Conservation (phyloP, 129 eudicot genomes). For the Sambucus nigra region DNA sequence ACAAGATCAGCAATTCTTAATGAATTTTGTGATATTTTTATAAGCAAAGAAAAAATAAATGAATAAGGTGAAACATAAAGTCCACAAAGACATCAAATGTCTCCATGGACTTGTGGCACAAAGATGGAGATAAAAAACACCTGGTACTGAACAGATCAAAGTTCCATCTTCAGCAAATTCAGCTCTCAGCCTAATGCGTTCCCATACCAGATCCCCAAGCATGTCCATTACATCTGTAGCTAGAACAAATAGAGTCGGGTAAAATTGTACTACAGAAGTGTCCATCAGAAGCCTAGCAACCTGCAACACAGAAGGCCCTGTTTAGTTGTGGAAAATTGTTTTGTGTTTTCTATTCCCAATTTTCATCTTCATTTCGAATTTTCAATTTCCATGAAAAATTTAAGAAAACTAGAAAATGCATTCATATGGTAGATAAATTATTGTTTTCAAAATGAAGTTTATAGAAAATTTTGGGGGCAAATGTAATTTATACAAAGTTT, state of each 20-base stretch:
- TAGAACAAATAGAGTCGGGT: conserved; percentile 70
- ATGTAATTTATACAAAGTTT: too few relatives aligned
- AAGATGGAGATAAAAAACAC: conserved; percentile 18
- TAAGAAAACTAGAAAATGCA: too few relatives aligned
- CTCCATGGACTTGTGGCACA: background rate
- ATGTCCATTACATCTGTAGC: conserved; percentile 76
- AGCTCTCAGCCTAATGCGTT: conserved; percentile 56
- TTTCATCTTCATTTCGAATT: too few relatives aligned
- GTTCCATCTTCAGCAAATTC: conserved; percentile 58
- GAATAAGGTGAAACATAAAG: background rate
- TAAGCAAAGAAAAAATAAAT: background rate
- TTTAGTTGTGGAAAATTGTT: too few relatives aligned
- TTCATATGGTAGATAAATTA: too few relatives aligned
- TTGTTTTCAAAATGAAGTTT: too few relatives aligned
- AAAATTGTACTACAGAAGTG: conserved; percentile 63
- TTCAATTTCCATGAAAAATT: too few relatives aligned
- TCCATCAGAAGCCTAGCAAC: conserved; percentile 79
- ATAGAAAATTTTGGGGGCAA: too few relatives aligned
- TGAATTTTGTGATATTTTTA: background rate
- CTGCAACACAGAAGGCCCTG: conserved; percentile 43
- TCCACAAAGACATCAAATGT: background rate
- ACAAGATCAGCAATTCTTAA: background rate
- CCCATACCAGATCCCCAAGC: conserved; percentile 88
- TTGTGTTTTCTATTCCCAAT: too few relatives aligned
- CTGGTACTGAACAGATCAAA: conserved; percentile 39